Conservation (phyloP, 371 early-diverging fungal genomes). For the Rhizopus sp. region DNA sequence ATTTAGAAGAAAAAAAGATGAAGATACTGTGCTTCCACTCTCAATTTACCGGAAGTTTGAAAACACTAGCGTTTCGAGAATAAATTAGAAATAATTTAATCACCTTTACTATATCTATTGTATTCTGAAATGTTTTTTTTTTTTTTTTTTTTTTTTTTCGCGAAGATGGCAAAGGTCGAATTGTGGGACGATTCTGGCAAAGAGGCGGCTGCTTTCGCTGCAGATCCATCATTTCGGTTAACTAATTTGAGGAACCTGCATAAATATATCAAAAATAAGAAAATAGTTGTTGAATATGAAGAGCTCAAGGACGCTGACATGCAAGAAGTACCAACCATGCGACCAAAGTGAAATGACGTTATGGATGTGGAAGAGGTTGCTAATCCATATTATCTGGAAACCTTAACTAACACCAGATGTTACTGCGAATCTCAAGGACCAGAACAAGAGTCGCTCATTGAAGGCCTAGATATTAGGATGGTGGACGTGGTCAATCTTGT, state of each 20-base stretch:
- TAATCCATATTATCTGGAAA: neutral
- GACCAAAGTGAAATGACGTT: neutral
- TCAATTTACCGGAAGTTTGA: no score
- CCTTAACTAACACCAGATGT: conserved; percentile 2
- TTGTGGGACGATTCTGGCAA: conserved; percentile 9
- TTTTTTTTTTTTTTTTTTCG: conserved; percentile 5
- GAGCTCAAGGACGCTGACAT: conserved; percentile 11
- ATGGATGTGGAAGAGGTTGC: neutral
- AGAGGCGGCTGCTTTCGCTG: conserved; percentile 7
- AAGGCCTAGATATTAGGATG: conserved; percentile 9
- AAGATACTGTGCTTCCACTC: no score
- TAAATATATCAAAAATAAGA: conserved; percentile 12
- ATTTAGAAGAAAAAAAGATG: no score
- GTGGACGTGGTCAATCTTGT: conserved; percentile 5
- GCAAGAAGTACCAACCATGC: conserved; percentile 7
- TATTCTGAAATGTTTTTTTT: conserved; percentile 8
- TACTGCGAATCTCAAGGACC: conserved; percentile 4
- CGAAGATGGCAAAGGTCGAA: conserved; percentile 10
- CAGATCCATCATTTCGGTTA: conserved; percentile 11
- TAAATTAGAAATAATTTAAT: no score
- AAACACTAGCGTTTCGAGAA: no score
- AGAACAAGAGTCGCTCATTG: conserved; percentile 7
- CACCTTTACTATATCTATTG: conserved; percentile 1
- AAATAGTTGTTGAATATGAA: conserved; percentile 7
- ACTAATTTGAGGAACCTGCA: conserved; percentile 14